Evolutionary conservation across 2,329 filamentous ascomycete species (phyloP).

Genomic region (Neofusicoccum laricinum): DNA sequence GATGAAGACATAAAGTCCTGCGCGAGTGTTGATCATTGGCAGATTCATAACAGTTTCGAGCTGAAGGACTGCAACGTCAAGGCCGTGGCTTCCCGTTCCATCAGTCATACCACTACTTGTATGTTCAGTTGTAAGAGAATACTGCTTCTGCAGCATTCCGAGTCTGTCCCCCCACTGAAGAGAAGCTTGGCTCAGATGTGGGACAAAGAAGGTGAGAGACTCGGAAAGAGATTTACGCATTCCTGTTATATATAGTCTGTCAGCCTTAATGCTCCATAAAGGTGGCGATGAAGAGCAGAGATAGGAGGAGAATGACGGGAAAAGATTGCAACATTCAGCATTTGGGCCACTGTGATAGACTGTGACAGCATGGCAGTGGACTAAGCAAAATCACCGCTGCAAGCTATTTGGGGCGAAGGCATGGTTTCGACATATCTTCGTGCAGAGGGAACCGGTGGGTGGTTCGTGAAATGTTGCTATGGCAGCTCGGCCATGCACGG

Average conservation of each 20-base stretch:
- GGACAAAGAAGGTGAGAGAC: slow-evolving; percentile 32
- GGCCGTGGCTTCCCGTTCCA: slow-evolving; percentile 36
- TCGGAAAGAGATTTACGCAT: slow-evolving; percentile 31
- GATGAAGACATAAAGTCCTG: slow-evolving; percentile 80
- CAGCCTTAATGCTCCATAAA: neutral
- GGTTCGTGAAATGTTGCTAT: too few relatives aligned
- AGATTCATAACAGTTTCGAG: slow-evolving; percentile 62
- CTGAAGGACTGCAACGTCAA: slow-evolving; percentile 47
- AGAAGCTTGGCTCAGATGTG: slow-evolving; percentile 55
- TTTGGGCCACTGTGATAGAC: too few relatives aligned
- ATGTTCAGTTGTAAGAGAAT: slow-evolving; percentile 40
- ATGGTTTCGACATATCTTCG: too few relatives aligned
- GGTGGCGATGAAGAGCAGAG: too few relatives aligned
- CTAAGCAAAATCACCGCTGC: too few relatives aligned
- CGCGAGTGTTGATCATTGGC: slow-evolving; percentile 70
- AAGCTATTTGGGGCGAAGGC: too few relatives aligned
- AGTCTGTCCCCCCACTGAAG: slow-evolving; percentile 44
- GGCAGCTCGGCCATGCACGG: too few relatives aligned
- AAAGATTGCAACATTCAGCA: too few relatives aligned
- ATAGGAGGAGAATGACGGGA: too few relatives aligned
- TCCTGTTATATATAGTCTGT: slow-evolving; percentile 20
- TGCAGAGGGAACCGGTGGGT: too few relatives aligned
- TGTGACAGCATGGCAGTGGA: too few relatives aligned
- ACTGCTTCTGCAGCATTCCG: slow-evolving; percentile 39
- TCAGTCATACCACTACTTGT: slow-evolving; percentile 43